Evolutionary conservation across 805 yeast species (phyloP), one percentile per base, ranked within the genome.

Genomic region (Ogataea nakhonphanomensis): DNA sequence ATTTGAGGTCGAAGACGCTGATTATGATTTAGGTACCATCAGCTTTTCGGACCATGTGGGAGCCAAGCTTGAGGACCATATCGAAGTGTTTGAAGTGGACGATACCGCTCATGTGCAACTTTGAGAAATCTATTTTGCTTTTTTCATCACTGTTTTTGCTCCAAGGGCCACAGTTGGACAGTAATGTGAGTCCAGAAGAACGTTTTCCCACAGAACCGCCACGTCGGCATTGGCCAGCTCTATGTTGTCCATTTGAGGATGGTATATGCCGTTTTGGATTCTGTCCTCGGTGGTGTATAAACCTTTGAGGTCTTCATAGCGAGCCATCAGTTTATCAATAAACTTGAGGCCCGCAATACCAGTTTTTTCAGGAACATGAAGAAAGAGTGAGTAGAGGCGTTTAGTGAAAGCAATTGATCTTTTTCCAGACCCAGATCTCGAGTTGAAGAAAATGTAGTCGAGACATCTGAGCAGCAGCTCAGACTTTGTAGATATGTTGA

Each of bases 201-300:
- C 81, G 37, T 80, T 78, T 57, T 93, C 99, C 95, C 96, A 93
- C 25, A 91, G 64, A 0, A 89, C 83, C 1, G 97, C 95, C 12
- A 91, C 93, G 30, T 83, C 91, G 2, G 95, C 76, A 55, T 93
- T 90, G 50, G 85, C 69, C 58, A 91, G 78, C 49, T 83, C 86
- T 8, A 86, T 78, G 33, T 76, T 80, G 38, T 75, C 76, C 9
- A 73, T 73, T 35, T 79, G 88, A 50, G 81, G 69, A 21, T 78
- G 76, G 56, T 83, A 84, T 10, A 71, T 69, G 34, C 96, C 98
- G 43, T 91, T 89, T 28, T 79, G 79, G 29, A 93, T 76, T 49
- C 93, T 73, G 57, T 93, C 99, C 34, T 89, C 96, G 1, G 96
- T 86, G 15, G 87, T 79, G 65, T 83, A 88, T 36, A 91, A 66